Conservation (phyloP, 306 rosid species). For the Ziziphus jujuba region DNA sequence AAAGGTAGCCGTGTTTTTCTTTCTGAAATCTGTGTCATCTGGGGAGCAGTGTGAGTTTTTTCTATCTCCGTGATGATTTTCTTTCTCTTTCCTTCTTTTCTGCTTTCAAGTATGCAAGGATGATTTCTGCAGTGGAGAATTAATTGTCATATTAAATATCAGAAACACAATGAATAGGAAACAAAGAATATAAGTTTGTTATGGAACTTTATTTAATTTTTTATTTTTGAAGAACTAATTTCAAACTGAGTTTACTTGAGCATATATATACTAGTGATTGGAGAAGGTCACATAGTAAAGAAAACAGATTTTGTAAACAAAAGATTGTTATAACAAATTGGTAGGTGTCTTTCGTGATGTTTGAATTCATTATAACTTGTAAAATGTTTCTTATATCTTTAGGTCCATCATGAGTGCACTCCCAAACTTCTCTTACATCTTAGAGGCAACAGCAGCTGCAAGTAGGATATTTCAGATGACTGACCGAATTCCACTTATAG, state of each 20-base stretch:
- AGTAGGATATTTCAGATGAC: slow-evolving; percentile 55
- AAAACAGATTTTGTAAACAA: too few relatives aligned
- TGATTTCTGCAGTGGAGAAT: too few relatives aligned
- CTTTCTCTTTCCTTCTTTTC: neutral
- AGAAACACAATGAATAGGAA: too few relatives aligned
- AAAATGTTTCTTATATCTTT: slow-evolving; percentile 14
- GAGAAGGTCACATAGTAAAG: too few relatives aligned
- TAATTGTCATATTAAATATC: too few relatives aligned
- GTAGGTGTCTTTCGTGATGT: neutral
- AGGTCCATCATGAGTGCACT: slow-evolving; percentile 75
- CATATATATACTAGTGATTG: too few relatives aligned
- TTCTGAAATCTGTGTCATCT: slow-evolving; percentile 57
- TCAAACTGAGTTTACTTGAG: too few relatives aligned
- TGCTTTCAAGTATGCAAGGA: neutral
- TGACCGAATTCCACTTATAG: slow-evolving; percentile 37
- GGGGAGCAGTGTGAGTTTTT: slow-evolving; percentile 78
- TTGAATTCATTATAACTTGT: neutral
- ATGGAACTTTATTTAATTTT: too few relatives aligned
- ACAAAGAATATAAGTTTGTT: too few relatives aligned
- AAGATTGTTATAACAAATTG: too few relatives aligned
- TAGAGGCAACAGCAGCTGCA: slow-evolving; percentile 52
- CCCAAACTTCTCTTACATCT: slow-evolving; percentile 59
- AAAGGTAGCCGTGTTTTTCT: slow-evolving; percentile 63
- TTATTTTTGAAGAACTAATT: too few relatives aligned
- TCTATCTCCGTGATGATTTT: neutral